Evolutionary conservation across 2,329 filamentous ascomycete genomes (phyloP).

Genomic region (Colletotrichum australisinense): DNA sequence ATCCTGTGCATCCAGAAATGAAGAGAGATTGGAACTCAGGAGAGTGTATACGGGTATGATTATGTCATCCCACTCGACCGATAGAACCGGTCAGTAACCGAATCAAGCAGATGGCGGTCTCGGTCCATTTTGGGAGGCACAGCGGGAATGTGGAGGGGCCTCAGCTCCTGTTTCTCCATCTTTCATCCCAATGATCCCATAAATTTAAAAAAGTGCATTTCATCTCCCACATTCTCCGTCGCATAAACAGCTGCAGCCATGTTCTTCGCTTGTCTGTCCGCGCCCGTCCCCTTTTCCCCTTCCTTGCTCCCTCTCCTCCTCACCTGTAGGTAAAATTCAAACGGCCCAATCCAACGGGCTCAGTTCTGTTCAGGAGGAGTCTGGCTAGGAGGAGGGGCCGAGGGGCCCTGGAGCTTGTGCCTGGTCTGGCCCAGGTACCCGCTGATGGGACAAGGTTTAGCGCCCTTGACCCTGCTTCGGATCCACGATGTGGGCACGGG

Average conservation of each 20-base stretch:
- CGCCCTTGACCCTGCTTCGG: slow-evolving; percentile 29
- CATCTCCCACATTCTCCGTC: slow-evolving; percentile 24
- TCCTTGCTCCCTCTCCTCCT: not conserved
- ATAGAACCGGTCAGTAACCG: not conserved
- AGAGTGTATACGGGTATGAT: not conserved
- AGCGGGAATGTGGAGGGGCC: not conserved
- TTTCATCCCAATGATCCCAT: slow-evolving; percentile 10
- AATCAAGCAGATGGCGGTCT: not conserved
- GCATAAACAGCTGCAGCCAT: slow-evolving; percentile 3
- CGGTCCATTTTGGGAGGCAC: too few species aligned
- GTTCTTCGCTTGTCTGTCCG: not conserved
- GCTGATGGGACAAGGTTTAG: slow-evolving; percentile 16
- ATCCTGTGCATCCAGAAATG: too few species aligned
- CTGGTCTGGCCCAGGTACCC: slow-evolving; percentile 2
- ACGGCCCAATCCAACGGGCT: slow-evolving; percentile 8
- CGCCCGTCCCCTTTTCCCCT: not conserved
- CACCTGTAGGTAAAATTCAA: slow-evolving; percentile 20
- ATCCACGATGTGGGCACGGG: slow-evolving; percentile 31
- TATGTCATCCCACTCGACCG: not conserved
- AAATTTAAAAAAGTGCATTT: slow-evolving; percentile 1
- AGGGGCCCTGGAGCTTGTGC: not conserved
- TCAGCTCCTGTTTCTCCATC: not conserved
- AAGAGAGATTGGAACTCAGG: not conserved
- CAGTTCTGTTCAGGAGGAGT: not conserved
- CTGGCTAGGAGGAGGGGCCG: too few species aligned